Conservation (phyloP, 2,329 filamentous ascomycete genomes). For the Elsinoe necatrix region DNA sequence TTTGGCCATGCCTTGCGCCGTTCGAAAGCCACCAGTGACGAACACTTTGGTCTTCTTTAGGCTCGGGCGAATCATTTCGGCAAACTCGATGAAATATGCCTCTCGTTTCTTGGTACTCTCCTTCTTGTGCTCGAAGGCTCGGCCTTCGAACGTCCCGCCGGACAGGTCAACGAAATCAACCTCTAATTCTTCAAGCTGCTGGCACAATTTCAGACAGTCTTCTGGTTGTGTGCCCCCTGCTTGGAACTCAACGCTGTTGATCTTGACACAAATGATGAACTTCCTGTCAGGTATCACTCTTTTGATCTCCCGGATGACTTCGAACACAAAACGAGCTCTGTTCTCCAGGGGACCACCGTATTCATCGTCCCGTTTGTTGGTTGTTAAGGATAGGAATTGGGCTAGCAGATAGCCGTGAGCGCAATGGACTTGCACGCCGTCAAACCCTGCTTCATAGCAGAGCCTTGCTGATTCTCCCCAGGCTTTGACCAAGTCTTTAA, state of each 20-base stretch:
- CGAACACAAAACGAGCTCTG: constrained; percentile 32
- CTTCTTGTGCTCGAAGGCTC: constrained; percentile 27
- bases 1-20: constrained; percentile 24
- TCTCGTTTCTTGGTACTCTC: constrained; percentile 25
- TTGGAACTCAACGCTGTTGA: constrained; percentile 28
- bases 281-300: constrained; percentile 20
- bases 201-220: constrained; percentile 24
- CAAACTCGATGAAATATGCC: constrained; percentile 27
- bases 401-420: constrained; percentile 37
- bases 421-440: constrained; percentile 28
- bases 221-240: constrained; percentile 24
- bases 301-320: constrained; percentile 32
- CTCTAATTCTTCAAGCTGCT: constrained; percentile 21
- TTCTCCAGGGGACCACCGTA: constrained; percentile 38
- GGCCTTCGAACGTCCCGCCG: constrained; percentile 25
- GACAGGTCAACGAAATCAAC: constrained; percentile 25
- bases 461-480: constrained; percentile 24
- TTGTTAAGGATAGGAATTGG: constrained; percentile 34
- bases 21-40: constrained; percentile 28
- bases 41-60: constrained; percentile 27
- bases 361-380: constrained; percentile 35
- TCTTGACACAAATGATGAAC: constrained; percentile 27
- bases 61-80: constrained; percentile 24
- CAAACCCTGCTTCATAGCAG: constrained; percentile 25
- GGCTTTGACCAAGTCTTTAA: constrained; percentile 23